Conservation (phyloP, 805 yeast species). For the Saccharomycopsis babjevae region DNA sequence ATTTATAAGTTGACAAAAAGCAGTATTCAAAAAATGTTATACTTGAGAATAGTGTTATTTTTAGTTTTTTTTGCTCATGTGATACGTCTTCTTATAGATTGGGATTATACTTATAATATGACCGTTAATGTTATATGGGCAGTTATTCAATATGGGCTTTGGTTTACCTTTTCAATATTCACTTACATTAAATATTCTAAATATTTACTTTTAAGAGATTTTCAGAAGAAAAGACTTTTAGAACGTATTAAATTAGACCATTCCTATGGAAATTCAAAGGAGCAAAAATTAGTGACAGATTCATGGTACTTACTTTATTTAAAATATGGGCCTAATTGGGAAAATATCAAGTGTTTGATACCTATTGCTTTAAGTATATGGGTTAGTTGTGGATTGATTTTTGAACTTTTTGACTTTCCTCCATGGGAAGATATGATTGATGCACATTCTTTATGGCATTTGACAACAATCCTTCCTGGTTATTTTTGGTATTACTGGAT, state of each 20-base stretch:
- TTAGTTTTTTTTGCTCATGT: conserved; percentile 56
- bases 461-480: conserved; percentile 69
- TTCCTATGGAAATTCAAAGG: not conserved
- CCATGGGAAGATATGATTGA: conserved; percentile 62
- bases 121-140: conserved; percentile 77
- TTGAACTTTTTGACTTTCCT: conserved; percentile 85
- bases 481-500: conserved; percentile 19
- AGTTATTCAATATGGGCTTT: conserved; percentile 53
- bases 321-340: conserved; percentile 16
- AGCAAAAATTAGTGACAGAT: not conserved
- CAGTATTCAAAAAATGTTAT: conserved; percentile 22
- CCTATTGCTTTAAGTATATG: conserved; percentile 37
- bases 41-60: conserved; percentile 33
- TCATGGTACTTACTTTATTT: conserved; percentile 8
- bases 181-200: conserved; percentile 22
- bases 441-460: conserved; percentile 93
- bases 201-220: conserved; percentile 14
- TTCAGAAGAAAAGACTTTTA: conserved; percentile 10
- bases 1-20: conserved; percentile 35
- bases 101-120: conserved; percentile 95
- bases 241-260: conserved; percentile 1
- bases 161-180: conserved; percentile 32
- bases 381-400: conserved; percentile 67
- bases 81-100: conserved; percentile 50
- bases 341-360: conserved; percentile 17